phyloP scores from a whole-genome alignment of 2,329 filamentous ascomycete genomes.

The Zasmidium cellare region DNA sequence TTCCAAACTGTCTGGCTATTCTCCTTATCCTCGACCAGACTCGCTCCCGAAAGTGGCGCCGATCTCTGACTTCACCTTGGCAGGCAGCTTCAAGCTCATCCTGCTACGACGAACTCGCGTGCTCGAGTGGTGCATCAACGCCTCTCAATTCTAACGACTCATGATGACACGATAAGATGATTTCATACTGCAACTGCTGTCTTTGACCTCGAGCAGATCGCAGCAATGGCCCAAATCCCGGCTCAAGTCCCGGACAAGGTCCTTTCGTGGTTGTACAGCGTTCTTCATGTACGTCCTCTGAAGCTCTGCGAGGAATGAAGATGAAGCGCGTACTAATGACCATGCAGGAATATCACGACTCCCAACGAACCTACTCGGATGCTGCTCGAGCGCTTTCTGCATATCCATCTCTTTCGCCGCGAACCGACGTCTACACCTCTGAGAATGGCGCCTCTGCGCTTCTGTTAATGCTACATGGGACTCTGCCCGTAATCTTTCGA shows the following conservation, averaged over 20 bases:
- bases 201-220: not conserved
- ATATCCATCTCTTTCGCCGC: slow-evolving; percentile 76
- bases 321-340: slow-evolving; percentile 19
- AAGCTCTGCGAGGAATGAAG: not conserved
- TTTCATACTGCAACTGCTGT: not conserved
- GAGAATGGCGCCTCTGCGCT: slow-evolving; percentile 84
- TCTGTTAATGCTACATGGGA: slow-evolving; percentile 82
- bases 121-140: not conserved
- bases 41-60: too few species aligned
- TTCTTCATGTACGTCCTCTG: slow-evolving; percentile 58
- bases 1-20: too few species aligned
- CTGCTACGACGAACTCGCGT: not conserved
- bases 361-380: slow-evolving; percentile 90
- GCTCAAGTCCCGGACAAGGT: slow-evolving; percentile 81
- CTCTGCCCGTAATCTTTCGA: slow-evolving; percentile 86
- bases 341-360: slow-evolving; percentile 84
- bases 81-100: too few species aligned
- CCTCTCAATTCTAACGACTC: not conserved
- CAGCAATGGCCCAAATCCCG: slow-evolving; percentile 19
- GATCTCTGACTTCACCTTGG: too few species aligned
- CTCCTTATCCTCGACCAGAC: too few species aligned
- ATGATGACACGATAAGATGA: not conserved
- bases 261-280: slow-evolving; percentile 92
- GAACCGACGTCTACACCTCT: slow-evolving; percentile 95
- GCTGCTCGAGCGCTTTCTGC: slow-evolving; percentile 78